A percentile compares a stretch with the other conserved stretches of the same genome.
phyloP scores from a whole-genome alignment of 2,329 filamentous ascomycete genomes.

The Arthrobotrys conoides region DNA sequence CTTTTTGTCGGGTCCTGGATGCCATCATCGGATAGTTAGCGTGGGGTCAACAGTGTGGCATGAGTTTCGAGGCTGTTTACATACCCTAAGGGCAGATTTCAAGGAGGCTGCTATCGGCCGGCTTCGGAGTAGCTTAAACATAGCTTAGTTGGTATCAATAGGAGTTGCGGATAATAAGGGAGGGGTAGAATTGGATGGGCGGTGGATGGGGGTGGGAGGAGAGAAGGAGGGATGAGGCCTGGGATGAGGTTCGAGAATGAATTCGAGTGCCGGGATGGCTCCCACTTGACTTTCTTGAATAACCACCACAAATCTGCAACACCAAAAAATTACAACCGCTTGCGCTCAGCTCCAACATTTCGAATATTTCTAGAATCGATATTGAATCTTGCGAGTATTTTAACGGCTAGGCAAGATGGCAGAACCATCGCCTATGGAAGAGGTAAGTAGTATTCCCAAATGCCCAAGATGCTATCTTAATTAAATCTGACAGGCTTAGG shows the following conservation, averaged over 20 bases:
- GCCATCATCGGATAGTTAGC: conserved; percentile 49
- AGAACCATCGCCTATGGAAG: conserved; percentile 49
- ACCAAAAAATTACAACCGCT: conserved; percentile 28
- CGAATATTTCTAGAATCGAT: too few relatives aligned
- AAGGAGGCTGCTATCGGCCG: conserved; percentile 84
- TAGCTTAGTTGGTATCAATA: conserved; percentile 66
- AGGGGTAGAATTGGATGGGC: conserved; percentile 59
- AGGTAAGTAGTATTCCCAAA: conserved; percentile 26
- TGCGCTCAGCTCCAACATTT: too few relatives aligned
- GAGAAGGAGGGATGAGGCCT: conserved; percentile 53
- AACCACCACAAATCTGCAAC: conserved; percentile 24
- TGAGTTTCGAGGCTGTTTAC: conserved; percentile 64
- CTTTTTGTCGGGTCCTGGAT: conserved; percentile 65
- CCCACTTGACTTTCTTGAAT: conserved; percentile 58
- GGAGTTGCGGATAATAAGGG: neutral
- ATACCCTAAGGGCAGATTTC: conserved; percentile 79
- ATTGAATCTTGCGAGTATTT: too few relatives aligned
- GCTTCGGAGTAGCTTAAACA: conserved; percentile 91
- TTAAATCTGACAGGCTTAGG: neutral
- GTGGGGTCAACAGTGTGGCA: conserved; percentile 60
- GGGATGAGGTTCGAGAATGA: conserved; percentile 49
- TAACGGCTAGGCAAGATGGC: conserved; percentile 27
- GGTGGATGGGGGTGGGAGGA: conserved; percentile 56
- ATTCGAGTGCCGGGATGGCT: conserved; percentile 64
- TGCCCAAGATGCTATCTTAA: neutral